Evolutionary conservation across 371 early-diverging fungal species (phyloP).

Genomic region (Chytridium lagenaria): DNA sequence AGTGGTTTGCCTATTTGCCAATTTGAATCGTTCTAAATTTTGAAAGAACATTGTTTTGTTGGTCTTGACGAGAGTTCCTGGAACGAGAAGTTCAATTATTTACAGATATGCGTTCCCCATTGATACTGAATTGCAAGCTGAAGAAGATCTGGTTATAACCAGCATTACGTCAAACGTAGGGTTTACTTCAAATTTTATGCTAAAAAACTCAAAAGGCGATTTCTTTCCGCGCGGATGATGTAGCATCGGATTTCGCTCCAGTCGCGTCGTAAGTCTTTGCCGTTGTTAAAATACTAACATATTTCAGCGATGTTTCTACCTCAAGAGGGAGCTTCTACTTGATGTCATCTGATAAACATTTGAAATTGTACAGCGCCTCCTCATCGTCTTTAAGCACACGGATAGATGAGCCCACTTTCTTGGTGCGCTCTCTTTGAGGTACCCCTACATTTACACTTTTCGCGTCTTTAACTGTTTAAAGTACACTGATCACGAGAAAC

Average conservation of each 20-base stretch:
- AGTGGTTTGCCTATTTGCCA: conserved; percentile 10
- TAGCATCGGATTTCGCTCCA: conserved; percentile 9
- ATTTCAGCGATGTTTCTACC: conserved; percentile 37
- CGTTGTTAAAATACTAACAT: background rate
- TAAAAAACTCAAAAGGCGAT: too few relatives aligned
- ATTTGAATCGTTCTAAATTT: conserved; percentile 13
- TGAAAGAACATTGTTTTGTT: conserved; percentile 19
- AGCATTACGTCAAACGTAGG: background rate
- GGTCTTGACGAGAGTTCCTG: background rate
- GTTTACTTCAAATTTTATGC: too few relatives aligned
- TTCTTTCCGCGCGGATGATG: conserved; percentile 9
- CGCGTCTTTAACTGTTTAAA: conserved; percentile 5
- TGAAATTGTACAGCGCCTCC: conserved; percentile 40
- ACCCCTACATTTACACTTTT: background rate
- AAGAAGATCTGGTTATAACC: background rate
- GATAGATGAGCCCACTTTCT: conserved; percentile 24
- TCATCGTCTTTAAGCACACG: conserved; percentile 7
- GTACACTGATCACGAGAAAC: conserved; percentile 48
- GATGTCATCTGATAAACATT: conserved; percentile 36
- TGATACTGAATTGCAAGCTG: background rate
- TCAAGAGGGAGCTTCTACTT: conserved; percentile 44
- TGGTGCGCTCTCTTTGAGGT: conserved; percentile 34
- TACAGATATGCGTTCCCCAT: conserved; percentile 23
- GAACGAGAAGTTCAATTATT: conserved; percentile 10
- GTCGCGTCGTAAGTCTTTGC: conserved; percentile 16